Conservation (phyloP, 2,329 filamentous ascomycete genomes). For the Epichloe gansuensis region DNA sequence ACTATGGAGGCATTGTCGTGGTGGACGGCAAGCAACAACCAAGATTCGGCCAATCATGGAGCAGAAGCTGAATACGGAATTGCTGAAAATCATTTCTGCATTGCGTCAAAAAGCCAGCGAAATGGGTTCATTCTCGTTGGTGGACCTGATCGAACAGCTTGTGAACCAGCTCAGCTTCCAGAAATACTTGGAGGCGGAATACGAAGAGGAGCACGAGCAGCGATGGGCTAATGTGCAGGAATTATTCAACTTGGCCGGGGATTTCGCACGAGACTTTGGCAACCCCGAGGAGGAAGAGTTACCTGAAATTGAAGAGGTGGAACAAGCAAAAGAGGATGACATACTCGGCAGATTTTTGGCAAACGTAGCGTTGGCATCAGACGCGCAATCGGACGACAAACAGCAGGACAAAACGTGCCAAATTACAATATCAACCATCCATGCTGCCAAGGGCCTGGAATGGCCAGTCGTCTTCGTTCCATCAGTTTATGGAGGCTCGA, state of each 20-base stretch:
- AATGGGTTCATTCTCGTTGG: constrained; percentile 23
- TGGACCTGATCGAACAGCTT: constrained; percentile 38
- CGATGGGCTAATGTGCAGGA: constrained; percentile 86
- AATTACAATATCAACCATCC: constrained; percentile 90
- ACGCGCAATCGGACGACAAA: constrained; percentile 54
- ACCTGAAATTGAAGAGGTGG: constrained; percentile 57
- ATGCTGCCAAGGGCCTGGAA: constrained; percentile 89
- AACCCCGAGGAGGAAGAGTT: constrained; percentile 41
- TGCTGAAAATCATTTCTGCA: constrained; percentile 31
- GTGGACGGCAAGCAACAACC: constrained; percentile 33
- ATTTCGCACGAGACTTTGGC: constrained; percentile 43
- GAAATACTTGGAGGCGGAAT: constrained; percentile 58
- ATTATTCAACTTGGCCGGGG: constrained; percentile 65
- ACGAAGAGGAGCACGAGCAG: constrained; percentile 62
- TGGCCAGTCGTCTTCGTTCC: constrained; percentile 95
- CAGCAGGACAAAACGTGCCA: constrained; percentile 44
- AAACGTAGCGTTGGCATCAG: constrained; percentile 77
- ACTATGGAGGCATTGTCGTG: constrained; percentile 44
- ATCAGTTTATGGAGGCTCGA: constrained; percentile 77
- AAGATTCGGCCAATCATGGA: constrained; percentile 39
- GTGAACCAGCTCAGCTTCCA: constrained; percentile 59
- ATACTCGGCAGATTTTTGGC: constrained; percentile 69
- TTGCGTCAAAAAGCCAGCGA: constrained; percentile 19
- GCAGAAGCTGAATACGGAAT: constrained; percentile 38
- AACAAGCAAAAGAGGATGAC: constrained; percentile 54